Percentiles rank a stretch among this genome's conserved stretches.
Evolutionary conservation across 371 early-diverging fungal genomes (phyloP).

Genomic region (Mortierella sp.): DNA sequence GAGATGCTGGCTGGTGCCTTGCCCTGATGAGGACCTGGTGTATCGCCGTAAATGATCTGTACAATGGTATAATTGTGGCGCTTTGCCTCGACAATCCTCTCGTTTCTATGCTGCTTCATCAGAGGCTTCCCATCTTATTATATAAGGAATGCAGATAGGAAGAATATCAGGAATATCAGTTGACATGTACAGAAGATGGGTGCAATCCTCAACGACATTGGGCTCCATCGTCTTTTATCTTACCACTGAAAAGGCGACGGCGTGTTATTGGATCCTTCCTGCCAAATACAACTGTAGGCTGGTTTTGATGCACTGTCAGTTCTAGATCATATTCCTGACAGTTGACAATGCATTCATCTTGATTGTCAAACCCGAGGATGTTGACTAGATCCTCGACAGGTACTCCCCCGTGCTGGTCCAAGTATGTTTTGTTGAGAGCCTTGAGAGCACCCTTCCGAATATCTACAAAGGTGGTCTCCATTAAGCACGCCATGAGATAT

Average conservation of each 20-base stretch:
- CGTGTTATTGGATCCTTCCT: slow-evolving; percentile 11
- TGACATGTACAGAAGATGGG: too few species aligned
- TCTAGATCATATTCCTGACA: slow-evolving; percentile 39
- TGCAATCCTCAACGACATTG: too few species aligned
- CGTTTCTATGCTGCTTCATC: slow-evolving; percentile 33
- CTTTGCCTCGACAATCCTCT: slow-evolving; percentile 44
- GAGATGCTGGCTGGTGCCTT: slow-evolving; percentile 4
- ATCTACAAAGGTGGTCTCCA: slow-evolving; percentile 77
- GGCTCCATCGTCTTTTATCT: background rate
- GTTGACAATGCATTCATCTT: slow-evolving; percentile 57
- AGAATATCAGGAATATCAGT: too few species aligned
- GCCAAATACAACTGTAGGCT: slow-evolving; percentile 27
- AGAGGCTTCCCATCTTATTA: slow-evolving; percentile 18
- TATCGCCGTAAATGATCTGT: slow-evolving; percentile 39
- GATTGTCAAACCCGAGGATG: slow-evolving; percentile 68
- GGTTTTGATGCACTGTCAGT: slow-evolving; percentile 5
- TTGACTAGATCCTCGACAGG: slow-evolving; percentile 59
- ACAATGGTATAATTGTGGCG: slow-evolving; percentile 16
- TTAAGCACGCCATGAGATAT: slow-evolving; percentile 80
- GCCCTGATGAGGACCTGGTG: slow-evolving; percentile 21
- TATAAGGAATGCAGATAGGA: background rate
- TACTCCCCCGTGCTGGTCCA: slow-evolving; percentile 60
- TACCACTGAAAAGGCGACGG: slow-evolving; percentile 37
- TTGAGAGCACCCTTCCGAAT: slow-evolving; percentile 81
- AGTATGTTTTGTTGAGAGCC: slow-evolving; percentile 76